Conservation (phyloP, 805 yeast species). For the Candida methanosorbosa region DNA sequence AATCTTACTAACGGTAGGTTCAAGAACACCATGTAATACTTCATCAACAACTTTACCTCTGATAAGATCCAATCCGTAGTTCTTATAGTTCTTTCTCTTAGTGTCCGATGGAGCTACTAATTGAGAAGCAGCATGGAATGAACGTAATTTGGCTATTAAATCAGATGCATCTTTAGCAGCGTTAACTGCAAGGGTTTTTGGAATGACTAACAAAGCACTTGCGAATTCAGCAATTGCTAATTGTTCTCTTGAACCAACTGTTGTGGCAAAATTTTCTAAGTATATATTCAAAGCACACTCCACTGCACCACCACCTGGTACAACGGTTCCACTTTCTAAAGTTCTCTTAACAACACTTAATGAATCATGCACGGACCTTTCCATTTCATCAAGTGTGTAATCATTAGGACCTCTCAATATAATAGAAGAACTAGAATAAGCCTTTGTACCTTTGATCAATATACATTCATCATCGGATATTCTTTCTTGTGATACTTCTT, state of each 20-base stretch:
- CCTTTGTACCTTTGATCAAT: slow-evolving; percentile 78
- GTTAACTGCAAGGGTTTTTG: slow-evolving; percentile 93
- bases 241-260: slow-evolving; percentile 96
- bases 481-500: slow-evolving; percentile 81
- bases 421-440: slow-evolving; percentile 86
- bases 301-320: slow-evolving; percentile 99
- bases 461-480: slow-evolving; percentile 97
- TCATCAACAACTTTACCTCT: slow-evolving; percentile 90
- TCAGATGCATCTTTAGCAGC: slow-evolving; percentile 98
- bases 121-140: slow-evolving; percentile 94
- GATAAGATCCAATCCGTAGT: slow-evolving; percentile 88
- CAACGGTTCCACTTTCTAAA: slow-evolving; percentile 86
- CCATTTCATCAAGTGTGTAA: slow-evolving; percentile 96
- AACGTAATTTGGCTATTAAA: slow-evolving; percentile 87
- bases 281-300: slow-evolving; percentile 93
- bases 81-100: slow-evolving; percentile 78
- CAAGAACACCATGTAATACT: slow-evolving; percentile 77
- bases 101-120: slow-evolving; percentile 72
- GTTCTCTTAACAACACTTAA: slow-evolving; percentile 93
- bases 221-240: slow-evolving; percentile 98
- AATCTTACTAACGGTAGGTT: slow-evolving; percentile 90
- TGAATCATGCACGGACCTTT: slow-evolving; percentile 92
- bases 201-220: slow-evolving; percentile 77
- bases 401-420: slow-evolving; percentile 94
- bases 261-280: slow-evolving; percentile 94